A percentile compares a stretch with the other conserved stretches of the same genome.
Conservation (phyloP, 257 asterid genomes). For the Apocynum venetum region DNA sequence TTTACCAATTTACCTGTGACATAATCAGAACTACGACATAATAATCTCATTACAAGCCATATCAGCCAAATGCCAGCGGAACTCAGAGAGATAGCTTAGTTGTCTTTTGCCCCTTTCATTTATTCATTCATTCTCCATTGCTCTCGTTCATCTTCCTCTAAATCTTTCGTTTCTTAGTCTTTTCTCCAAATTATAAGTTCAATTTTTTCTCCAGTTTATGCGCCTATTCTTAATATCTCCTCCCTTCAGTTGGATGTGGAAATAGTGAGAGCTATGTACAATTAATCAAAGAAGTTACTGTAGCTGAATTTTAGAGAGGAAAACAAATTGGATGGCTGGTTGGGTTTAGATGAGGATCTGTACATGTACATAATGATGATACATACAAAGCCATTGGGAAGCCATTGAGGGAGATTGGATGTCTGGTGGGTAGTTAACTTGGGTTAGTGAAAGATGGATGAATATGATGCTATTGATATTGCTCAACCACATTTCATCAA, state of each 20-base stretch:
- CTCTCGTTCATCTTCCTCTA: conserved; percentile 4
- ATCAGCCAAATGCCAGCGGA: conserved; percentile 42
- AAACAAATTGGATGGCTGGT: conserved; percentile 26
- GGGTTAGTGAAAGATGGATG: conserved; percentile 52
- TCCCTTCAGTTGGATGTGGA: conserved; percentile 28
- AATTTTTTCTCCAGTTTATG: conserved; percentile 19
- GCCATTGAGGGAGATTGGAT: conserved; percentile 35
- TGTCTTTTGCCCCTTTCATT: conserved; percentile 38
- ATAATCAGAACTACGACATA: conserved; percentile 38
- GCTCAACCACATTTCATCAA: conserved; percentile 44
- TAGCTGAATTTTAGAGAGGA: conserved; percentile 25
- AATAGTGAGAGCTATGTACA: conserved; percentile 37
- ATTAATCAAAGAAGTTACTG: conserved; percentile 24
- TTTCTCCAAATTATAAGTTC: conserved; percentile 18
- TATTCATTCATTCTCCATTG: conserved; percentile 63
- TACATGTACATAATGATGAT: conserved; percentile 45
- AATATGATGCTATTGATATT: conserved; percentile 38
- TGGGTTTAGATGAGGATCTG: conserved; percentile 39
- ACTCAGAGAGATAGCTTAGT: conserved; percentile 39
- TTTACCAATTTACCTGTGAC: conserved; percentile 33
- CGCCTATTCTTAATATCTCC: conserved; percentile 19
- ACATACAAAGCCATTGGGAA: conserved; percentile 48
- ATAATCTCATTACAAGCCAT: conserved; percentile 50
- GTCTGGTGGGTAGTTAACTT: conserved; percentile 35
- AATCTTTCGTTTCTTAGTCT: conserved; percentile 18